phyloP scores from a whole-genome alignment of 2,329 filamentous ascomycete genomes.

The Sarocladium kiliense region DNA sequence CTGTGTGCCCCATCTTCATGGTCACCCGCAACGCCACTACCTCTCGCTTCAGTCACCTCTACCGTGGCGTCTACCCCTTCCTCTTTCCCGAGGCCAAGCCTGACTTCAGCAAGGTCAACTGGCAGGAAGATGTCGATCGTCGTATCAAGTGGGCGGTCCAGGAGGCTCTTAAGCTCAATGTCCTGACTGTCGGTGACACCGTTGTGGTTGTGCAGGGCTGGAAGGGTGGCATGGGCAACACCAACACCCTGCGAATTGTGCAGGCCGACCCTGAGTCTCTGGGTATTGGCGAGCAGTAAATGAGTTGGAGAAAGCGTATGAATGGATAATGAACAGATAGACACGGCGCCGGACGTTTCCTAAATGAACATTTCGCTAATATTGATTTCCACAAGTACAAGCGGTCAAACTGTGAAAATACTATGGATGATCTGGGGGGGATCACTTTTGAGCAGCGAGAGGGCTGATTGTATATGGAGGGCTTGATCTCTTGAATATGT shows the following conservation, averaged over 20 bases:
- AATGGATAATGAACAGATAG: constrained; percentile 12
- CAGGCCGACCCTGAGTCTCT: constrained; percentile 56
- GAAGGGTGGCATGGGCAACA: constrained; percentile 89
- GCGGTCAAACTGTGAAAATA: too few relatives aligned
- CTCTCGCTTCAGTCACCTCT: constrained; percentile 87
- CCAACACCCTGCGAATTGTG: constrained; percentile 70
- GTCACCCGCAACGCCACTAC: constrained; percentile 83
- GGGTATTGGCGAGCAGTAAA: constrained; percentile 42
- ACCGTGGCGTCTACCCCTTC: constrained; percentile 98
- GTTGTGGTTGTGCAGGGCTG: constrained; percentile 85
- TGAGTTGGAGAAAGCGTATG: constrained; percentile 11
- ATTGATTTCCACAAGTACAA: neutral
- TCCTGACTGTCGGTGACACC: constrained; percentile 66
- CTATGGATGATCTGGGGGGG: too few relatives aligned
- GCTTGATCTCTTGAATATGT: too few relatives aligned
- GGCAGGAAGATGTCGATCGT: constrained; percentile 98
- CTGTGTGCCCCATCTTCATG: constrained; percentile 99
- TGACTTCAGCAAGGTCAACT: constrained; percentile 86
- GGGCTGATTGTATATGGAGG: too few relatives aligned
- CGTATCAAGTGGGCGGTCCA: constrained; percentile 96
- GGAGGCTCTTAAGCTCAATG: constrained; percentile 76
- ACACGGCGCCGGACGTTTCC: constrained; percentile 9
- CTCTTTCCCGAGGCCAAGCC: constrained; percentile 89
- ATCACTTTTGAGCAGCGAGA: too few relatives aligned
- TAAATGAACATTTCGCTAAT: constrained; percentile 3